Conservation (phyloP, 768 basidiomycete species). For the Boletus rex-veris region DNA sequence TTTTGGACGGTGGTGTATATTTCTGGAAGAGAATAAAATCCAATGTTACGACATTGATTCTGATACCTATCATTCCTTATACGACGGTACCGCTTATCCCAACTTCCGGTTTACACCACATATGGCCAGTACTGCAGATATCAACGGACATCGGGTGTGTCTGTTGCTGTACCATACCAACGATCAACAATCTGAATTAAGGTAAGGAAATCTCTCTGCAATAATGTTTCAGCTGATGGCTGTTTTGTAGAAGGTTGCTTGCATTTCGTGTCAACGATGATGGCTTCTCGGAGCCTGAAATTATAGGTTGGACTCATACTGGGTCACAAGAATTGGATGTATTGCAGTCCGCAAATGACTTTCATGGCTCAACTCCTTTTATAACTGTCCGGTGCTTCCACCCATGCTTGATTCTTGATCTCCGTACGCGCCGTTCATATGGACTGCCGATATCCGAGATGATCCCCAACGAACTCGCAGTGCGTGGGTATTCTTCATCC, state of each 20-base stretch:
- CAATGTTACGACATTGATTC: background rate
- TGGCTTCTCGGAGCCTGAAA: background rate
- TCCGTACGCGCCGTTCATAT: background rate
- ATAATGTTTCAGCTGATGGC: background rate
- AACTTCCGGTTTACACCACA: background rate
- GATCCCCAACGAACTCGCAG: background rate
- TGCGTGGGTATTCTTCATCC: background rate
- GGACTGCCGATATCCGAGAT: background rate
- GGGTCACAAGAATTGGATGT: background rate
- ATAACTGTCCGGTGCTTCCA: background rate
- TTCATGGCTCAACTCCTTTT: background rate
- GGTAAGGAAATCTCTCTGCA: background rate
- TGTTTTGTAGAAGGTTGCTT: background rate
- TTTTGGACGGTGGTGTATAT: background rate
- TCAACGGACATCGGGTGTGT: background rate
- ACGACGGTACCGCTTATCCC: background rate
- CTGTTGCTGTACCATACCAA: background rate
- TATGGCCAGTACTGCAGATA: no score
- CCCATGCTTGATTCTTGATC: background rate
- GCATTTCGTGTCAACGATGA: background rate
- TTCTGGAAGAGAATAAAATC: background rate
- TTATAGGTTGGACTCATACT: background rate
- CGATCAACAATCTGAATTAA: background rate
- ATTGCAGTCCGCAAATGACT: background rate
- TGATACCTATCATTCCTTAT: background rate